phyloP scores from a whole-genome alignment of 176 grass and related monocot species.

The Triticum monococcum region DNA sequence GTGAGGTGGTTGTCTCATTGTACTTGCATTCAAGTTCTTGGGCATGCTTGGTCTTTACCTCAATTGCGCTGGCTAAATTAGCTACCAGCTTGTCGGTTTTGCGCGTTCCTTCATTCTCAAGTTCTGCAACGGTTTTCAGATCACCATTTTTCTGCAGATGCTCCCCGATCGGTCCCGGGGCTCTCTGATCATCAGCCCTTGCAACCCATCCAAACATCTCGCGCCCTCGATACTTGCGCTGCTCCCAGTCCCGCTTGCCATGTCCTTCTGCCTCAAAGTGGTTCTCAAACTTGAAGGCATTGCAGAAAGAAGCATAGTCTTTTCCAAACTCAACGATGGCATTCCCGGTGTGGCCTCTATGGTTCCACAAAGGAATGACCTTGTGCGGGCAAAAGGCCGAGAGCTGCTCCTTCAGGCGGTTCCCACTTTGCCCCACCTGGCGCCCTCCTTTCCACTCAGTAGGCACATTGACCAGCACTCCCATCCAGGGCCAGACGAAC shows the following conservation, averaged over 20 bases:
- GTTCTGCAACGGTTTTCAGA: conserved; percentile 47
- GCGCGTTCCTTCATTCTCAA: conserved; percentile 38
- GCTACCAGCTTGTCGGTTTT: conserved; percentile 49
- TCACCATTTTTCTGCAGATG: conserved; percentile 43
- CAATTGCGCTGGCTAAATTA: conserved; percentile 39
- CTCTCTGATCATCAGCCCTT: conserved; percentile 39
- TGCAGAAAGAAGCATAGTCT: conserved; percentile 40
- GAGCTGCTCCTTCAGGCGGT: conserved; percentile 19
- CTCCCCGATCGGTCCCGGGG: conserved; percentile 32
- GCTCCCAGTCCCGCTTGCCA: conserved; percentile 35
- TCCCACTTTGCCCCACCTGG: conserved; percentile 29
- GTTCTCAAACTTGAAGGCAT: conserved; percentile 40
- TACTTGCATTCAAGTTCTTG: conserved; percentile 45
- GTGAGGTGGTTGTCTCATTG: conserved; percentile 41
- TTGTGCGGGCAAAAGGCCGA: conserved; percentile 13
- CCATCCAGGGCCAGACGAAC: conserved; percentile 37
- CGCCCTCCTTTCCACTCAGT: conserved; percentile 44
- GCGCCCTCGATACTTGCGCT: conserved; percentile 10
- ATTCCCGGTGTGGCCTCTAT: conserved; percentile 46
- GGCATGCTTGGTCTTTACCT: conserved; percentile 39
- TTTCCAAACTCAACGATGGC: conserved; percentile 49
- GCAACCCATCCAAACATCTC: conserved; percentile 55
- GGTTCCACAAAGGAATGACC: conserved; percentile 48
- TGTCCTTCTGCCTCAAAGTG: conserved; percentile 40
- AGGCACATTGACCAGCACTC: conserved; percentile 43